Evolutionary conservation across 768 basidiomycete species (phyloP), one percentile per base, ranked within the genome.

Genomic region (Cystofilobasidium bisporidii): DNA sequence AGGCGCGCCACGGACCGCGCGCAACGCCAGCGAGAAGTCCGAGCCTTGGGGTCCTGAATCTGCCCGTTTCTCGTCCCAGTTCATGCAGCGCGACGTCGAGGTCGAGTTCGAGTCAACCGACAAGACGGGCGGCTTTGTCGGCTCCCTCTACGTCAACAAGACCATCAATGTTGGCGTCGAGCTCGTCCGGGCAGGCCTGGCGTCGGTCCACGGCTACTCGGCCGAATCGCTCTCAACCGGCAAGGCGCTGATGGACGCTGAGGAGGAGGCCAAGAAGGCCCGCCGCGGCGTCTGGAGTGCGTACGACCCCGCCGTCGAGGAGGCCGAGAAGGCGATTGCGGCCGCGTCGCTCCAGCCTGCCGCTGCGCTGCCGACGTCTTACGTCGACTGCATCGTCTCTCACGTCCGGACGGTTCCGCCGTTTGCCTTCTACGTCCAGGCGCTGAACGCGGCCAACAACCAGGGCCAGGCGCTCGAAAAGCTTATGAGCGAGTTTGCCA

Each of bases 51-150:
- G 94, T 20, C 72, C 76, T 1, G 94, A 99, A 74, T 84, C 92
- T 6, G 80, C 83, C 6, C 87, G 90, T 45, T 97, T 89, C 72
- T 82, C 90, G 11, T 83, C 85, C 50, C 82, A 83, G 69, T 92
- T 87, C 75, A 87, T 97, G 87, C 94, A 99, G 76, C 85, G 94
- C 33, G 94, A 99, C 73, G 86, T 91, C 9, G 94, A 99, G 76
- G 86, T 98, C 68, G 88, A 90, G 72, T 86, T 97, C 56, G 90
- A 94, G 67, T 82, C 83, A 20, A 84, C 87, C 20, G 94, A 99
- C 80, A 97, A 96, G 78, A 86, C 87, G 5, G 94, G 94, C 45
- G 96, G 96, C 3, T 97, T 94, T 77, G 93, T 97, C 71, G 93
- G 93, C 18, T 78, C 87, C 1, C 81, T 98, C 64, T 50, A 68